These are phyloP conservation scores for Ganoderma lingzhi DNA, from an alignment of 1,284 basidiomycete species.

Conservation along the genomic window DNA sequence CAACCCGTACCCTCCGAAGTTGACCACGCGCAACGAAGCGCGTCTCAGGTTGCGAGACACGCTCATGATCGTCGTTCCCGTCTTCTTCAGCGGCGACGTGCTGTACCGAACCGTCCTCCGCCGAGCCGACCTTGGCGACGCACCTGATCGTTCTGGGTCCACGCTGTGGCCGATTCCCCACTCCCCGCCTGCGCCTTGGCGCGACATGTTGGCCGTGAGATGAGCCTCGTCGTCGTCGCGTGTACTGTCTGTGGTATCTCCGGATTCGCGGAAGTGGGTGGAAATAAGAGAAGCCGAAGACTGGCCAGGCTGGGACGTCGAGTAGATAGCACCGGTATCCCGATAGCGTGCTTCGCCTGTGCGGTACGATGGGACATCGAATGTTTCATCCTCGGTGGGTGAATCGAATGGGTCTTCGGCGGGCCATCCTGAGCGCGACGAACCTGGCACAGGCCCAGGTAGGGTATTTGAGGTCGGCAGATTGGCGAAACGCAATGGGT, in stretches of 20 bases:
- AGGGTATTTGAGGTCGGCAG: slow-evolving; percentile 28
- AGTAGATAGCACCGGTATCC: slow-evolving; percentile 43
- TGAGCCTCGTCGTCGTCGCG: slow-evolving; percentile 64
- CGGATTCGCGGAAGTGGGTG: slow-evolving; percentile 45
- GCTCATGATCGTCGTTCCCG: slow-evolving; percentile 62
- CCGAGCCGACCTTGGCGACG: slow-evolving; percentile 45
- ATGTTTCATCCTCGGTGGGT: slow-evolving; percentile 41
- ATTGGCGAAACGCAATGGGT: slow-evolving; percentile 50
- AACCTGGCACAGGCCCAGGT: slow-evolving; percentile 12
- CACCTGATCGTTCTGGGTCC: slow-evolving; percentile 43
- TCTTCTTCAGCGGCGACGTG: slow-evolving; percentile 58
- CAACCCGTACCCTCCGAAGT: slow-evolving; percentile 71
- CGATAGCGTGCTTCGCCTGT: slow-evolving; percentile 38
- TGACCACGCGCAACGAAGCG: slow-evolving; percentile 85
- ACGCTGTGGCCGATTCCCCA: slow-evolving; percentile 41
- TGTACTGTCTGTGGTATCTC: slow-evolving; percentile 45
- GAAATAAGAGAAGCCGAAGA: slow-evolving; percentile 62
- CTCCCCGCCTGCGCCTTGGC: slow-evolving; percentile 41
- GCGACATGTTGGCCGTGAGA: slow-evolving; percentile 60
- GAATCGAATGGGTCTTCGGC: slow-evolving; percentile 58
- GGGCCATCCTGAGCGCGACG: slow-evolving; percentile 38
- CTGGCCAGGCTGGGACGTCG: slow-evolving; percentile 51
- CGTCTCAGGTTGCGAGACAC: slow-evolving; percentile 71
- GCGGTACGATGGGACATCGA: slow-evolving; percentile 30
- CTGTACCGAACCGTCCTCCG: slow-evolving; percentile 60